phyloP scores from a whole-genome alignment of 2,329 filamentous ascomycete species.

The Microdochium nivale region DNA sequence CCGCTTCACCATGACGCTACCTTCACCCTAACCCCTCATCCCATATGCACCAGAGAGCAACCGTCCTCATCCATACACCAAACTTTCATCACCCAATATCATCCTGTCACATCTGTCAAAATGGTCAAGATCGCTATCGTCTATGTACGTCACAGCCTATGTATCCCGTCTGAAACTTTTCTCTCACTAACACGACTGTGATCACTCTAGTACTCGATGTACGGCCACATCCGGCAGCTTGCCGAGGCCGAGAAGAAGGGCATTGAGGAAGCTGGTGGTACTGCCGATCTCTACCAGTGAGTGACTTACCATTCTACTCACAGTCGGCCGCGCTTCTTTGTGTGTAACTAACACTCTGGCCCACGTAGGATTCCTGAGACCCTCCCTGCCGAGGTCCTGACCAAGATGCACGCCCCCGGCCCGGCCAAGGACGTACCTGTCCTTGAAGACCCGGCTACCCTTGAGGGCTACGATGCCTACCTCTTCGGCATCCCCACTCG shows the following conservation, averaged over 20 bases:
- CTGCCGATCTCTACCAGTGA: slow-evolving; percentile 74
- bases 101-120: slow-evolving; percentile 1
- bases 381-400: slow-evolving; percentile 70
- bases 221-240: slow-evolving; percentile 78
- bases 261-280: slow-evolving; percentile 78
- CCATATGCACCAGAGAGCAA: no score
- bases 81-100: no score
- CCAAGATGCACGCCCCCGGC: slow-evolving; percentile 82
- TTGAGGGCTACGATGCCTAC: slow-evolving; percentile 77
- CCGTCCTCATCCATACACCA: no score
- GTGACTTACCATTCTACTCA: slow-evolving; percentile 13
- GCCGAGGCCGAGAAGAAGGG: slow-evolving; percentile 88
- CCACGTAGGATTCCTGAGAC: slow-evolving; percentile 67
- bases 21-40: no score
- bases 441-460: slow-evolving; percentile 44
- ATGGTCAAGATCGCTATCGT: slow-evolving; percentile 27
- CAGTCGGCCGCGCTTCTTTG: not conserved
- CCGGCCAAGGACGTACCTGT: slow-evolving; percentile 63
- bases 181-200: not conserved
- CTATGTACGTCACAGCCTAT: slow-evolving; percentile 13
- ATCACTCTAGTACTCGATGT: slow-evolving; percentile 70
- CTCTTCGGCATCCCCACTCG: slow-evolving; percentile 92
- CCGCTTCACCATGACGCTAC: no score
- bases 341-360: slow-evolving; percentile 1
- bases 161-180: not conserved